Evolutionary conservation across 306 rosid species (phyloP).

Genomic region (Vachellia pachyceras): DNA sequence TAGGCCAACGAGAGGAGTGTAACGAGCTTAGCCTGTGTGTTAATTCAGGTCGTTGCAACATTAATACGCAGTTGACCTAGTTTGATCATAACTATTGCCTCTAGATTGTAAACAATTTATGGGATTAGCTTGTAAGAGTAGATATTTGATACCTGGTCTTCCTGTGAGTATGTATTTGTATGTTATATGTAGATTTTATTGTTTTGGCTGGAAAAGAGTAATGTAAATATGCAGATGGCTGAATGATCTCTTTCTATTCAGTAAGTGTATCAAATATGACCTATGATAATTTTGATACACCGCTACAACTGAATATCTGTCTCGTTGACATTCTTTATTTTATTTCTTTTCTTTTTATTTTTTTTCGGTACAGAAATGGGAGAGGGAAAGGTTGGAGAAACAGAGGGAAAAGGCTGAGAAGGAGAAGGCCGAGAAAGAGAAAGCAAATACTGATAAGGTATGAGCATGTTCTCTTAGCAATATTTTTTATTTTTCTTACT

Average conservation of each 20-base stretch:
- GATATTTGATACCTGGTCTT: background rate
- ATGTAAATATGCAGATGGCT: background rate
- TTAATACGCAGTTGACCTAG: background rate
- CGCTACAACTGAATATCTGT: background rate
- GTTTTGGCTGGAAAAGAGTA: background rate
- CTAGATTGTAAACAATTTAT: background rate
- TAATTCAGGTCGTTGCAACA: background rate
- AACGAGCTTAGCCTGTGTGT: background rate
- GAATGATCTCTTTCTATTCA: background rate
- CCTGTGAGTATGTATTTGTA: background rate
- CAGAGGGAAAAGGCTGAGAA: conserved; percentile 63
- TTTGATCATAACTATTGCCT: background rate
- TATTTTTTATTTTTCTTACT: background rate
- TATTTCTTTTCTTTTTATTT: background rate
- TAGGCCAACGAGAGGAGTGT: background rate
- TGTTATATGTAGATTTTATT: background rate
- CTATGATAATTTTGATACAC: background rate
- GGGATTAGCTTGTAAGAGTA: background rate
- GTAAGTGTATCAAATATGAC: background rate
- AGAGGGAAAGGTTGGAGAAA: conserved; percentile 81
- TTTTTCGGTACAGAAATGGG: conserved; percentile 63
- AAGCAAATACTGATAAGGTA: conserved; percentile 69
- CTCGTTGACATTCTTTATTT: background rate
- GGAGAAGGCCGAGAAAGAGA: conserved; percentile 59
- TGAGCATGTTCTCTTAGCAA: background rate